Evolutionary conservation across 2,329 filamentous ascomycete genomes (phyloP), one percentile per base, ranked within the genome.

Genomic region (Epichloe gansuensis): DNA sequence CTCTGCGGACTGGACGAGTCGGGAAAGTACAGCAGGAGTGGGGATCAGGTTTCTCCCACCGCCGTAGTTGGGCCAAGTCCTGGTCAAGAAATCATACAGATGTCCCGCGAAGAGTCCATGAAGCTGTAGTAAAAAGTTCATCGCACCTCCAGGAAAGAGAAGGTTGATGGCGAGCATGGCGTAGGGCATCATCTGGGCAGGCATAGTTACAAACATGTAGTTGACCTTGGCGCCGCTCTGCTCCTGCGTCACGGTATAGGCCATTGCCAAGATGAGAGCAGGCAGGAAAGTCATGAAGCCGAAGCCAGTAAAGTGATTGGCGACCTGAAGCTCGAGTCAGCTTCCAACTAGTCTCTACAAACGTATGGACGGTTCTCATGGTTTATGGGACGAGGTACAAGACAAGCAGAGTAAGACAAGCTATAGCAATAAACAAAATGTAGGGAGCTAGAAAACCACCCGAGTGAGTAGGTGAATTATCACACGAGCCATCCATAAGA

Each of bases 61-160:
- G 35, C 90, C 91, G 64, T 93, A 93, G 52, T 87, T 82, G 5
- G 93, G 93, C 75, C 90, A 97, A 43, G 96, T 77, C 48, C 88
- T 80, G 2, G 87, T 89, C 48, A 96, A 68, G 64, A 97, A 98
- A 65, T 97, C 88, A 69, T 89, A 95, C 21, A 93, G 63, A 66
- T 98, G 93, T 4, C 91, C 91, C 12, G 91, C 88, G 44, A 95
- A 58, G 11, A 98, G 75, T n/a, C 93, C 93, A 37, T 81, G 87
- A 4, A 81, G 67, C 63, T 94, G 83, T 4, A 83, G 62, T 52
- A 86, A 64, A 11, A 86, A 77, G 17, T 69, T 70, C 3, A 67
- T 59, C 38, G 75, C 75, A 11, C 84, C 83, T 5, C 70, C 75
- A 0, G 61, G 64, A 64, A 86, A 80, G 51, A 97, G 72, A 23